These are phyloP conservation scores for Aspergillus sp. DNA, from an alignment of 2,329 filamentous ascomycete species.

Conservation along the genomic window DNA sequence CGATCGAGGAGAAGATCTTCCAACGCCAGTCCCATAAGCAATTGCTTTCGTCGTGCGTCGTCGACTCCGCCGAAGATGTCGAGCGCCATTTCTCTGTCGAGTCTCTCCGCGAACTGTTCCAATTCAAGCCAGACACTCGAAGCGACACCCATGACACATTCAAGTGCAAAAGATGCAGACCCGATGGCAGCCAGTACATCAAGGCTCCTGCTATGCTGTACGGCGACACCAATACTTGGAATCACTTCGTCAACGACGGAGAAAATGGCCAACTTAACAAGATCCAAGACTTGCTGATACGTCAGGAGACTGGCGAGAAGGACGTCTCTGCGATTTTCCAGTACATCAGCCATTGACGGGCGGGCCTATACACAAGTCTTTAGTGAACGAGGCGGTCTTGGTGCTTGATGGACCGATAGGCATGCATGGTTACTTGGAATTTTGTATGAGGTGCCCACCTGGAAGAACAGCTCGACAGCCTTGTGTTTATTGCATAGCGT, in stretches of 20 bases:
- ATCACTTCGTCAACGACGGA: constrained; percentile 80
- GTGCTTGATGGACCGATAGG: not conserved
- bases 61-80: constrained; percentile 92
- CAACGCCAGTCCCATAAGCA: constrained; percentile 98
- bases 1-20: constrained; percentile 98
- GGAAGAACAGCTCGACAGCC: too few species aligned
- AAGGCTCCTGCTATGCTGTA: constrained; percentile 95
- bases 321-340: constrained; percentile 95
- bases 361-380: too few species aligned
- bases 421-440: constrained; percentile 2
- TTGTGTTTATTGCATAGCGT: not conserved
- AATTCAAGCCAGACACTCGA: constrained; percentile 73
- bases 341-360: constrained; percentile 77
- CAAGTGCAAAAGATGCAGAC: constrained; percentile 91
- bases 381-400: not conserved
- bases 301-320: constrained; percentile 69
- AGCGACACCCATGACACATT: constrained; percentile 98
- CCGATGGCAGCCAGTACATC: constrained; percentile 75
- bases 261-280: constrained; percentile 56
- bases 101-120: constrained; percentile 83
- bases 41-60: constrained; percentile 87
- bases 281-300: constrained; percentile 83
- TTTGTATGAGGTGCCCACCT: not conserved
- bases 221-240: constrained; percentile 98
- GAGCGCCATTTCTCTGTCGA: constrained; percentile 94